These are phyloP conservation scores for Entophlyctis luteolus DNA, from an alignment of 192 early-diverging fungal species.

Conservation along the genomic window DNA sequence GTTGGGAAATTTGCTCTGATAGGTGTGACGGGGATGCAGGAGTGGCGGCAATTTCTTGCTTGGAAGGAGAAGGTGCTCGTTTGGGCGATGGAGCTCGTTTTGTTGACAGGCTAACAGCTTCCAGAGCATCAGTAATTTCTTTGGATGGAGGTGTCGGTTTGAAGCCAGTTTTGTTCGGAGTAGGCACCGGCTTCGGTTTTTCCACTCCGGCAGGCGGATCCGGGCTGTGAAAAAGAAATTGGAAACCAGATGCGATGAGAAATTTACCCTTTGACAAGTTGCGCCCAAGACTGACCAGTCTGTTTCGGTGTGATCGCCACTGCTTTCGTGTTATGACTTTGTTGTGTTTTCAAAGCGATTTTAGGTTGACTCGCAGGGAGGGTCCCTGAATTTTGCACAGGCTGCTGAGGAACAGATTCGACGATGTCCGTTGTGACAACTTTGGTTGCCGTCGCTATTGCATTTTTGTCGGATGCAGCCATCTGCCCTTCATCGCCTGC, in stretches of 20 bases:
- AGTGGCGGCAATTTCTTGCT: neutral
- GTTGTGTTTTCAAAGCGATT: too few species aligned
- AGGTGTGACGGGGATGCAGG: neutral
- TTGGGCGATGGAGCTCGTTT: neutral
- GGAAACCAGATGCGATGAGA: neutral
- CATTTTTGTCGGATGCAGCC: slow-evolving; percentile 18
- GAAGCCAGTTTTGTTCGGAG: neutral
- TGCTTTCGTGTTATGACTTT: too few species aligned
- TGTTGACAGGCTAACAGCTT: neutral
- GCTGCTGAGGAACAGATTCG: too few species aligned
- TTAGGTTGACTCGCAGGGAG: too few species aligned
- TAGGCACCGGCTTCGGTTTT: neutral
- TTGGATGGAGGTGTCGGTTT: slow-evolving; percentile 24
- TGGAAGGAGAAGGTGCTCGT: neutral
- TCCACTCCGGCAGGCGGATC: slow-evolving; percentile 40
- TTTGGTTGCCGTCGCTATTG: slow-evolving; percentile 17
- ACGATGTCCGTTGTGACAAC: too few species aligned
- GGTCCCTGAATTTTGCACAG: too few species aligned
- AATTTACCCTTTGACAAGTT: slow-evolving; percentile 59
- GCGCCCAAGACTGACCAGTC: slow-evolving; percentile 57
- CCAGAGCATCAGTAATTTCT: slow-evolving; percentile 25
- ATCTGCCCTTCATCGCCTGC: slow-evolving; percentile 6
- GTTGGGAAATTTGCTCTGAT: slow-evolving; percentile 7
- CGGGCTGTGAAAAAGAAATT: slow-evolving; percentile 34
- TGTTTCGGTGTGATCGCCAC: neutral